Percentiles rank a stretch among this genome's conserved stretches.
phyloP scores from a whole-genome alignment of 2,329 filamentous ascomycete species.

The Intubia oerlemansii region DNA sequence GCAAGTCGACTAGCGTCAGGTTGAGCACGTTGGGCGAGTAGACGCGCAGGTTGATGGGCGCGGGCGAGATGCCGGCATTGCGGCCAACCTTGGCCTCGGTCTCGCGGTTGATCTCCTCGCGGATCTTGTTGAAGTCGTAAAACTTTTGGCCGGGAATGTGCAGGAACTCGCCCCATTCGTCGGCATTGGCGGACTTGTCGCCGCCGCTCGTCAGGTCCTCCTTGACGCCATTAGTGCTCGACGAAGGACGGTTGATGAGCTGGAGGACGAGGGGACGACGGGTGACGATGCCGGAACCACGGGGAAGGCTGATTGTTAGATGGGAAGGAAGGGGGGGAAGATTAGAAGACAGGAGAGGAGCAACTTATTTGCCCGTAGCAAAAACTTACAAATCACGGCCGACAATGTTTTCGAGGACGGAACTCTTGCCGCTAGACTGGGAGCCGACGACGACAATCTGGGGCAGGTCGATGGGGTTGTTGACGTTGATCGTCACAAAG shows the following conservation, averaged over 20 bases:
- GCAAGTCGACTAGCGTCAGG: conserved; percentile 86
- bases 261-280: conserved; percentile 89
- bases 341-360: no score
- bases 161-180: conserved; percentile 98
- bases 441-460: conserved; percentile 97
- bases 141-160: conserved; percentile 88
- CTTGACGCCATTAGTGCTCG: conserved; percentile 51
- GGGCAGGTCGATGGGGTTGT: conserved; percentile 96
- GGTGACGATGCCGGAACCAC: conserved; percentile 94
- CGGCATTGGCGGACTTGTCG: conserved; percentile 74
- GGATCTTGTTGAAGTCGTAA: conserved; percentile 86
- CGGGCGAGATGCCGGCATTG: conserved; percentile 96
- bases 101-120: conserved; percentile 88
- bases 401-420: conserved; percentile 95
- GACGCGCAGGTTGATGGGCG: conserved; percentile 95
- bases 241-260: conserved; percentile 70
- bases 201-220: conserved; percentile 42
- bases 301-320: conserved; percentile 47
- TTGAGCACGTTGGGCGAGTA: conserved; percentile 95
- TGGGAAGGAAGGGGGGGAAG: no score
- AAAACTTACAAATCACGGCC: conserved; percentile 59
- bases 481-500: conserved; percentile 92
- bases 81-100: conserved; percentile 44
- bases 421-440: conserved; percentile 98
- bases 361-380: neutral